Evolutionary conservation across 768 basidiomycete genomes (phyloP).

Genomic region (Kwoniella shandongensis): DNA sequence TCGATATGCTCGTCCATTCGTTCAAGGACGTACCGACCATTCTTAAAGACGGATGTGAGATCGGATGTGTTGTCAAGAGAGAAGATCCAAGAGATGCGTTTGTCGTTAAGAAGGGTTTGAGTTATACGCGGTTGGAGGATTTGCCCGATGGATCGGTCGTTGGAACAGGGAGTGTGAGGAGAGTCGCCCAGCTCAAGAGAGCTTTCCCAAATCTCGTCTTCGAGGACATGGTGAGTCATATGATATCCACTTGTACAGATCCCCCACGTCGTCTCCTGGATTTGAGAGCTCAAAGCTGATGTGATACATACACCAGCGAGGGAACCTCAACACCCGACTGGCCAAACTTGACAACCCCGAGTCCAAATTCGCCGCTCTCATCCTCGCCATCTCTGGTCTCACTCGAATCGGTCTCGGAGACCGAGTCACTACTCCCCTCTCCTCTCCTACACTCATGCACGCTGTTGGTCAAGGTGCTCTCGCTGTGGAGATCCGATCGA

Average conservation of each 20-base stretch:
- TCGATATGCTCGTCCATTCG: constrained; percentile 90
- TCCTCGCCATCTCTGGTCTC: constrained; percentile 91
- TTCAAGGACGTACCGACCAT: constrained; percentile 91
- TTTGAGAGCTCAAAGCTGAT: no score
- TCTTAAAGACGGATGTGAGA: constrained; percentile 76
- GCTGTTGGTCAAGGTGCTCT: constrained; percentile 96
- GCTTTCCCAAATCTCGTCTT: constrained; percentile 74
- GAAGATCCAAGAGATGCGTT: constrained; percentile 87
- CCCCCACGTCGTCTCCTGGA: no score
- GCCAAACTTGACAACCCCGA: constrained; percentile 82
- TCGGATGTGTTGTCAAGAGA: constrained; percentile 79
- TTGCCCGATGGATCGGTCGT: constrained; percentile 83
- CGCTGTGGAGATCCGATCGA: constrained; percentile 70
- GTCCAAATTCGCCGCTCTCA: constrained; percentile 77
- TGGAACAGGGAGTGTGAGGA: constrained; percentile 91
- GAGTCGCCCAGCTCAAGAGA: constrained; percentile 84
- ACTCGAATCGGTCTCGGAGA: constrained; percentile 66
- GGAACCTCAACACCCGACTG: constrained; percentile 76
- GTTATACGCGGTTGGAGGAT: constrained; percentile 73
- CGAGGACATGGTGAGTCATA: constrained; percentile 75
- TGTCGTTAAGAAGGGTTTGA: constrained; percentile 72
- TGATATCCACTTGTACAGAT: no score
- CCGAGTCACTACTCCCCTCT: constrained; percentile 73
- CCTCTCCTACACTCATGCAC: constrained; percentile 68
- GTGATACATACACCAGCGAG: no score